Evolutionary conservation across 2,329 filamentous ascomycete species (phyloP), one percentile per base, ranked within the genome.

Genomic region (Paraphaeosphaeria minitans): DNA sequence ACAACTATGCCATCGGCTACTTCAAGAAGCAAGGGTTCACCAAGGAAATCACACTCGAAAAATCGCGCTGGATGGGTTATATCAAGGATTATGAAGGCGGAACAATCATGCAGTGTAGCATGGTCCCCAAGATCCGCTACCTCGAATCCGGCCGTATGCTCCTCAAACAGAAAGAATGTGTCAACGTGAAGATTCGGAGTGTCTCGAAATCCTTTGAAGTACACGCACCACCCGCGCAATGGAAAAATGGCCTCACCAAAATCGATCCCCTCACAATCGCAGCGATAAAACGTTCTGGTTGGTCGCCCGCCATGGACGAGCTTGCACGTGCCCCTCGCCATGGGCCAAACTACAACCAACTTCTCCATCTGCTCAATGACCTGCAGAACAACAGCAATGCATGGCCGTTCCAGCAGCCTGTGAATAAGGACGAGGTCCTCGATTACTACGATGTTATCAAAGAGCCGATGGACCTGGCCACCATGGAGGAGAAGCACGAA

Each of bases 21-120:
- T 99, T 99, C 79, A 96, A 98, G 78, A 99, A 99, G 76, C 95
- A 99, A 75, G 95, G 95, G 0, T 99, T 99, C 73, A 98, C 95
- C 1, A 99, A 99, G 76, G 94, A 99, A 70, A 98, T 99, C 64
- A 97, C 93, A 0, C 86, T 99, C 0, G 91, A 95, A 59, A 90
- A 89, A 70, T 88, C 89, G 2, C 89, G 92, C 3, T 99, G 95
- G 95, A 98, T 98, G 95, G 95, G 95, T 2, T 99, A 98, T 71
- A 99, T 99, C 81, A 99, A 99, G 75, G 95, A 99, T 75, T 99
- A 99, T 76, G 95, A 99, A 78, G 95, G 95, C 58, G 95, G 95
- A 58, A 99, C 95, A 0, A 96, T 99, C 61, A 99, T 99, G 95
- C 95, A 99, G 80, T 99, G 95, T 73, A 92, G 90, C 53, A 98